phyloP scores from a whole-genome alignment of 2,329 filamentous ascomycete species.

The Aureobasidium melanogenum region DNA sequence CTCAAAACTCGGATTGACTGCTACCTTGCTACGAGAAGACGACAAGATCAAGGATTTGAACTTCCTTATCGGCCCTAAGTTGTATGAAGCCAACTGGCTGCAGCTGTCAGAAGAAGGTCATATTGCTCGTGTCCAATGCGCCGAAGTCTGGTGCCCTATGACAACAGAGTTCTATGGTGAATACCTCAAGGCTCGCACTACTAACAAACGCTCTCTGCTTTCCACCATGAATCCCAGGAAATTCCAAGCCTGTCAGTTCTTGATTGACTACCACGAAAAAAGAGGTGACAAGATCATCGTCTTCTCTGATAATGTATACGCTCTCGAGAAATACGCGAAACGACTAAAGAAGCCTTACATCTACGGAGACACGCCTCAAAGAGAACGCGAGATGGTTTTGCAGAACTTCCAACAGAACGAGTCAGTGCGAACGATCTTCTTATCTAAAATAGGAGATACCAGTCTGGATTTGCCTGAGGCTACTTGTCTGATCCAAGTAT shows the following conservation, averaged over 20 bases:
- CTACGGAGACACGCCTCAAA: slow-evolving; percentile 77
- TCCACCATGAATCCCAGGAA: slow-evolving; percentile 98
- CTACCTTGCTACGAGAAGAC: slow-evolving; percentile 88
- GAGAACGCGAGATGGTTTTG: slow-evolving; percentile 76
- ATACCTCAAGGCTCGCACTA: slow-evolving; percentile 63
- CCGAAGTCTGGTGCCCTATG: slow-evolving; percentile 99
- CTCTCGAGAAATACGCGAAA: slow-evolving; percentile 73
- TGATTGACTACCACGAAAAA: slow-evolving; percentile 96
- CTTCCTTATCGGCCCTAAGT: slow-evolving; percentile 91
- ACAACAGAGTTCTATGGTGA: slow-evolving; percentile 96
- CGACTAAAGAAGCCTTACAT: slow-evolving; percentile 84
- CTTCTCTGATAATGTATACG: slow-evolving; percentile 95
- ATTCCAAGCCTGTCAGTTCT: slow-evolving; percentile 91
- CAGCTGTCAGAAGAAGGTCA: slow-evolving; percentile 94
- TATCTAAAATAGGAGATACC: slow-evolving; percentile 96
- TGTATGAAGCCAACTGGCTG: slow-evolving; percentile 99
- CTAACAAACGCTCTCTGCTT: slow-evolving; percentile 58
- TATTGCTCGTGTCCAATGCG: slow-evolving; percentile 94
- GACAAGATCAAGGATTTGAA: slow-evolving; percentile 98
- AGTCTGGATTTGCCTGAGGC: slow-evolving; percentile 96
- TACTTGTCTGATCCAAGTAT: slow-evolving; percentile 94
- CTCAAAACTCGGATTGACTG: slow-evolving; percentile 88
- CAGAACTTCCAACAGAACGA: slow-evolving; percentile 95
- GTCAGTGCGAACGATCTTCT: slow-evolving; percentile 81
- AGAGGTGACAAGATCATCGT: slow-evolving; percentile 97